These are phyloP conservation scores for Hirsutella rhossiliensis DNA, from an alignment of 2,329 filamentous ascomycete species.

Conservation along the genomic window DNA sequence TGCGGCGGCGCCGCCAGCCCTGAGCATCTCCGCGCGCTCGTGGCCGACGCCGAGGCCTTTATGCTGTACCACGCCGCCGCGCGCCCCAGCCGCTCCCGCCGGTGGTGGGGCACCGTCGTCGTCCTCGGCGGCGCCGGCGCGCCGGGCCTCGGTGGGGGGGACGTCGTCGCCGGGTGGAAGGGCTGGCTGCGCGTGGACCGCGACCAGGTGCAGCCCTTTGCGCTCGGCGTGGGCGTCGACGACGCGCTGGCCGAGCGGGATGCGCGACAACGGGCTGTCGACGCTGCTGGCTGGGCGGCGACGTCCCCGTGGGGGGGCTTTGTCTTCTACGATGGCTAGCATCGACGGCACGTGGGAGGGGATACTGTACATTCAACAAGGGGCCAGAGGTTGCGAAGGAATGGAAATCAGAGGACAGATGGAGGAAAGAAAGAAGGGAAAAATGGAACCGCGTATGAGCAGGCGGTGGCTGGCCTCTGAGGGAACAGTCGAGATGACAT, in stretches of 20 bases:
- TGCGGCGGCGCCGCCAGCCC: slow-evolving; percentile 17
- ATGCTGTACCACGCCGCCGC: slow-evolving; percentile 35
- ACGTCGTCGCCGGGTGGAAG: slow-evolving; percentile 21
- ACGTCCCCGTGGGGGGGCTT: slow-evolving; percentile 38
- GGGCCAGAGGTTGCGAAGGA: too few relatives aligned
- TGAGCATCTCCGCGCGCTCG: slow-evolving; percentile 18
- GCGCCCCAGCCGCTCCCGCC: slow-evolving; percentile 29
- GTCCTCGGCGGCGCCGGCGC: slow-evolving; percentile 22
- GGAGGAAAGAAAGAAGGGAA: too few relatives aligned
- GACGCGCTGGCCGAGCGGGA: slow-evolving; percentile 31
- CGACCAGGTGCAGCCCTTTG: slow-evolving; percentile 26
- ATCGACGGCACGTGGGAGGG: too few relatives aligned
- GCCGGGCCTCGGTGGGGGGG: slow-evolving; percentile 14
- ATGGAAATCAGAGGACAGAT: too few relatives aligned
- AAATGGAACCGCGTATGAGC: too few relatives aligned
- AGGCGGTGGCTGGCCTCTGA: too few relatives aligned
- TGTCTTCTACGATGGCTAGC: slow-evolving; percentile 18
- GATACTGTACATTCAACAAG: too few relatives aligned
- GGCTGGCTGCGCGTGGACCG: slow-evolving; percentile 43
- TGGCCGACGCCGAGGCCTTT: slow-evolving; percentile 29
- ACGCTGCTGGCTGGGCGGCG: slow-evolving; percentile 32
- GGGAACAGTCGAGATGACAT: too few relatives aligned
- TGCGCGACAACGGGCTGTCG: slow-evolving; percentile 25
- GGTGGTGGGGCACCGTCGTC: slow-evolving; percentile 48
- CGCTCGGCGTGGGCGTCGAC: slow-evolving; percentile 24